These are phyloP conservation scores for Capillidium heterosporum DNA, from an alignment of 371 early-diverging fungal genomes.

Conservation along the genomic window DNA sequence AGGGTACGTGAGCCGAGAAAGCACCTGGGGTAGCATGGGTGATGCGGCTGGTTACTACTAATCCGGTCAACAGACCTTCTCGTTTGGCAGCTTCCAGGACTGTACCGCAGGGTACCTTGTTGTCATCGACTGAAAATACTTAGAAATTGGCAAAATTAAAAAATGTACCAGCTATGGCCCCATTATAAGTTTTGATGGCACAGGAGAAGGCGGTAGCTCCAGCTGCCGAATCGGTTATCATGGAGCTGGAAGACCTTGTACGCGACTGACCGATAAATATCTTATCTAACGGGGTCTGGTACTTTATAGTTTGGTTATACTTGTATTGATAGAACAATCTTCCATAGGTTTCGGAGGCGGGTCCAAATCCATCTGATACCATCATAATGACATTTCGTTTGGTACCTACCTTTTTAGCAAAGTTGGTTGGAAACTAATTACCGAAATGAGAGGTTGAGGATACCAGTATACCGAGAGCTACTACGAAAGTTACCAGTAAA, in stretches of 20 bases:
- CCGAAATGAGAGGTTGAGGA: constrained; percentile 2
- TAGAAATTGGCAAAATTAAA: not conserved
- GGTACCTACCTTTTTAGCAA: not conserved
- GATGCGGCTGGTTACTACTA: constrained; percentile 81
- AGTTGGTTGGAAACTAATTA: not conserved
- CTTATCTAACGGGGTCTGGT: constrained; percentile 48
- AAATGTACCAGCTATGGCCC: constrained; percentile 51
- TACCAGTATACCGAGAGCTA: not conserved
- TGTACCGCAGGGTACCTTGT: constrained; percentile 65
- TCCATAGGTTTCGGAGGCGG: constrained; percentile 83
- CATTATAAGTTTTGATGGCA: constrained; percentile 68
- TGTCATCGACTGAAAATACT: constrained; percentile 25
- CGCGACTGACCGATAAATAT: constrained; percentile 73
- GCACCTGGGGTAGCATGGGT: constrained; percentile 78
- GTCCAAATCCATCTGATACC: constrained; percentile 88
- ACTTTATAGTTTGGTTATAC: constrained; percentile 20
- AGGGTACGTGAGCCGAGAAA: constrained; percentile 61
- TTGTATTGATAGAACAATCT: constrained; percentile 47
- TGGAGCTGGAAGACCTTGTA: constrained; percentile 56
- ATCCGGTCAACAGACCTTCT: constrained; percentile 57
- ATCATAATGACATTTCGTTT: constrained; percentile 70
- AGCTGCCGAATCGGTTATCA: constrained; percentile 89
- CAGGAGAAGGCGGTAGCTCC: constrained; percentile 90
- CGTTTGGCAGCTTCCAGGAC: constrained; percentile 84
- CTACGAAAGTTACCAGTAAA: not conserved